Percentiles rank a stretch among this genome's conserved stretches.
phyloP scores from a whole-genome alignment of 345 rosid species.

The sweet orange (Citrus sinensis) region DNA sequence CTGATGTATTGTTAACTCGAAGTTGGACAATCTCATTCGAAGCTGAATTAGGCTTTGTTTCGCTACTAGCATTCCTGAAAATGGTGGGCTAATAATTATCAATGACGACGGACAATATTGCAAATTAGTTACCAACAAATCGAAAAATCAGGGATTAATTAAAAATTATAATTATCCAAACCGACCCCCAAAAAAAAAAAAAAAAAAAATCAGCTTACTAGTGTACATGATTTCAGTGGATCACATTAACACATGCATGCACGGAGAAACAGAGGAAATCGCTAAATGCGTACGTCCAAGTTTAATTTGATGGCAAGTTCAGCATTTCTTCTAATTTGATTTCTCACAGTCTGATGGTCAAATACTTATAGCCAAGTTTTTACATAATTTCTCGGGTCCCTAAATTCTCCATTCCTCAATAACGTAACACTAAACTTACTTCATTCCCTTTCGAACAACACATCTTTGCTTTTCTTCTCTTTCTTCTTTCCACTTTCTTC shows the following conservation, averaged over 20 bases:
- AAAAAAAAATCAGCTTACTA: neutral
- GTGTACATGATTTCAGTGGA: neutral
- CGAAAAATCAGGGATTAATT: neutral
- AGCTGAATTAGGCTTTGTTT: no score
- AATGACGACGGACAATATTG: no score
- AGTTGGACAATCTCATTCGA: no score
- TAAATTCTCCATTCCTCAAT: neutral
- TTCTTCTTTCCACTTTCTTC: neutral
- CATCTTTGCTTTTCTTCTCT: neutral
- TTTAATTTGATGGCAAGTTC: neutral
- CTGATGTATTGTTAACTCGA: no score
- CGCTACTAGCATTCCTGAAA: fast-evolving
- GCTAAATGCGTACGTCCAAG: neutral
- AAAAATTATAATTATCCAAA: neutral
- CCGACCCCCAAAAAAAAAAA: neutral
- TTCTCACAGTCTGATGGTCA: neutral
- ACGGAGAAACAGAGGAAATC: neutral
- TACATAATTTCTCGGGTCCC: neutral
- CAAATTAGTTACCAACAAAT: neutral
- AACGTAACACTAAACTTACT: neutral
- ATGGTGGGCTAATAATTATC: no score
- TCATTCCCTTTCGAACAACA: neutral
- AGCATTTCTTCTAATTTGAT: neutral
- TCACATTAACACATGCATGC: neutral
- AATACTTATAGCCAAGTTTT: neutral